Conservation (phyloP, 371 early-diverging fungal genomes). For the Apophysomyces elegans region DNA sequence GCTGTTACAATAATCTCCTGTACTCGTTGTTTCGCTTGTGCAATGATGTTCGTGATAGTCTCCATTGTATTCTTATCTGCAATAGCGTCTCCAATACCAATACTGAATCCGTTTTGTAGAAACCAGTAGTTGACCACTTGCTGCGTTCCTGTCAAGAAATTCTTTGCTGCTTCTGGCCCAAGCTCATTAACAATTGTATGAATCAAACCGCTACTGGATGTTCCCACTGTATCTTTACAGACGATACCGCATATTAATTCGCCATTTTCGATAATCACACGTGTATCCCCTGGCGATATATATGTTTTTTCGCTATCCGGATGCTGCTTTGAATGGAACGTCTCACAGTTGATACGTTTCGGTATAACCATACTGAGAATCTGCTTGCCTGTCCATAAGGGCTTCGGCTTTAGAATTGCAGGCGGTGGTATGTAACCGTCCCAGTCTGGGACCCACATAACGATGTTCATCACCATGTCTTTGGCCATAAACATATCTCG, state of each 20-base stretch:
- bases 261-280: slow-evolving; percentile 95
- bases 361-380: slow-evolving; percentile 94
- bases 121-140: slow-evolving; percentile 98
- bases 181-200: slow-evolving; percentile 98
- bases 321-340: slow-evolving; percentile 76
- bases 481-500: slow-evolving; percentile 93
- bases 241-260: slow-evolving; percentile 95
- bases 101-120: slow-evolving; percentile 93
- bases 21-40: slow-evolving; percentile 86
- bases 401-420: slow-evolving; percentile 94
- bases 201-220: slow-evolving; percentile 91
- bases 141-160: slow-evolving; percentile 96
- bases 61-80: slow-evolving; percentile 91
- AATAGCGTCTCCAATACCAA: slow-evolving; percentile 99
- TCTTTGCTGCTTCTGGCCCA: slow-evolving; percentile 89
- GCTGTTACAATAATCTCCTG: slow-evolving; percentile 87
- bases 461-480: slow-evolving; percentile 94
- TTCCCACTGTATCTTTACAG: slow-evolving; percentile 98
- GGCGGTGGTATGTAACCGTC: slow-evolving; percentile 95
- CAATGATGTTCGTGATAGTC: slow-evolving; percentile 85
- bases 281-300: slow-evolving; percentile 91
- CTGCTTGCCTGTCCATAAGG: slow-evolving; percentile 99
- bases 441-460: slow-evolving; percentile 97
- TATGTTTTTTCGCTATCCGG: slow-evolving; percentile 81
- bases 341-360: slow-evolving; percentile 85